These are phyloP conservation scores for Chlamydomonas sphaeroides DNA, from an alignment of 139 green algal species.

Conservation along the genomic window DNA sequence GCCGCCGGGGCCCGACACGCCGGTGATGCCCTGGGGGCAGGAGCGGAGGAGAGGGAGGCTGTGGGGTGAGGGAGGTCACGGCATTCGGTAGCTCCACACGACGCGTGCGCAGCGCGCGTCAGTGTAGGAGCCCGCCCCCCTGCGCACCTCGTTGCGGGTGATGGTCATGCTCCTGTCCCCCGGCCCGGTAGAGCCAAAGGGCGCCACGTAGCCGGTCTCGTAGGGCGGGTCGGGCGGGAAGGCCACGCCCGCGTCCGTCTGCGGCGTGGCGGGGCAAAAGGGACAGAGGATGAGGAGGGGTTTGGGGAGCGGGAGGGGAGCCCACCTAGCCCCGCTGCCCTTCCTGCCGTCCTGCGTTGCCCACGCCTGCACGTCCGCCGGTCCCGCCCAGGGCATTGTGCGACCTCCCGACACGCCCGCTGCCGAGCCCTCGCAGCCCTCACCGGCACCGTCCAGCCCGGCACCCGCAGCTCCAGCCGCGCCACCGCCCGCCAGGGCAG, in stretches of 20 bases:
- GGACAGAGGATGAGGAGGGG: neutral
- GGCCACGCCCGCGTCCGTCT: constrained; percentile 37
- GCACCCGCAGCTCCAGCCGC: constrained; percentile 64
- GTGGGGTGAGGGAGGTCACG: no score
- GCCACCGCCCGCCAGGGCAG: constrained; percentile 47
- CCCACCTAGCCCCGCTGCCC: no score
- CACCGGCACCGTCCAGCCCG: constrained; percentile 57
- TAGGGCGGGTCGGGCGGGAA: constrained; percentile 40
- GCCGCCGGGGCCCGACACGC: constrained; percentile 59
- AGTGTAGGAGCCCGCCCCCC: neutral
- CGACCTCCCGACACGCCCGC: no score
- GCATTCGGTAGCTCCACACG: neutral
- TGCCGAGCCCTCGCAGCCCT: no score
- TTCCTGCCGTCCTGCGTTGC: no score
- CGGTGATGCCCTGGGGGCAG: constrained; percentile 57
- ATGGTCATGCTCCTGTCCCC: constrained; percentile 52
- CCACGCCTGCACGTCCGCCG: no score
- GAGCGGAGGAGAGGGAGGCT: no score
- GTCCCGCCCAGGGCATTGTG: no score
- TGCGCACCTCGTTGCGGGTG: constrained; percentile 63
- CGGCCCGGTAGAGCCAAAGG: constrained; percentile 55
- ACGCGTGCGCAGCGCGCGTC: no score
- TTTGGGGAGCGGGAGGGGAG: neutral
- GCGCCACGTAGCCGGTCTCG: constrained; percentile 55
- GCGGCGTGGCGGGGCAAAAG: neutral